These are phyloP conservation scores for Fusarium falciforme DNA, from an alignment of 2,329 filamentous ascomycete species.

Conservation along the genomic window DNA sequence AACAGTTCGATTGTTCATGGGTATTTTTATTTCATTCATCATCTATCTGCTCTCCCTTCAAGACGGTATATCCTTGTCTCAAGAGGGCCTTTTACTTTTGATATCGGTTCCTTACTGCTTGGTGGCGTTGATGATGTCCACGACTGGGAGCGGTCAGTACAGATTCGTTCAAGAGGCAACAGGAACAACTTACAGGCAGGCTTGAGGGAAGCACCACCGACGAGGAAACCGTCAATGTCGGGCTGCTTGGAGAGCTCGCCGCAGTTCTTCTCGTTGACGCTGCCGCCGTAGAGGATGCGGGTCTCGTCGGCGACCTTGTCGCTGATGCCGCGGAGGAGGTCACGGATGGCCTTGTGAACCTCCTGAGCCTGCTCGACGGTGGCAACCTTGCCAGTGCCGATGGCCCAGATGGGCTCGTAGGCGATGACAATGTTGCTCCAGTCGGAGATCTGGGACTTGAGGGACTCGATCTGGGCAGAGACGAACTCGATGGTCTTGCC, in stretches of 20 bases:
- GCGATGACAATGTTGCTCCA: constrained; percentile 97
- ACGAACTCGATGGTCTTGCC: constrained; percentile 88
- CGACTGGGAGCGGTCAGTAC: constrained; percentile 52
- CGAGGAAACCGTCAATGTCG: constrained; percentile 98
- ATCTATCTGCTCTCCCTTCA: constrained; percentile 28
- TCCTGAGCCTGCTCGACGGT: constrained; percentile 92
- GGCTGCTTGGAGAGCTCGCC: constrained; percentile 88
- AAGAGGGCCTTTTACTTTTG: constrained; percentile 30
- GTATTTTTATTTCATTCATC: constrained; percentile 42
- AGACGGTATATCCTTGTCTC: constrained; percentile 11
- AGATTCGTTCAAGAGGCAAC: background rate
- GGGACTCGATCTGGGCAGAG: constrained; percentile 85
- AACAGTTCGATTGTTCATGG: constrained; percentile 9
- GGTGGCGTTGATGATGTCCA: constrained; percentile 69
- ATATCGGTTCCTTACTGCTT: constrained; percentile 55
- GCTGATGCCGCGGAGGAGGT: constrained; percentile 84
- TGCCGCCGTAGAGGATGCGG: constrained; percentile 95
- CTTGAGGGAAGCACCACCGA: constrained; percentile 96
- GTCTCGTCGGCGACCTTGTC: constrained; percentile 84
- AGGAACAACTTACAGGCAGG: constrained; percentile 78
- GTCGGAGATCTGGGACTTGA: constrained; percentile 80
- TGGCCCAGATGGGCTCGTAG: constrained; percentile 99
- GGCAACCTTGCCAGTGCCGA: constrained; percentile 93
- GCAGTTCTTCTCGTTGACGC: constrained; percentile 98
- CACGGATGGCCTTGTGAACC: constrained; percentile 90